Conservation (phyloP, 2,329 filamentous ascomycete genomes). For the Talaromyces pinophilus region DNA sequence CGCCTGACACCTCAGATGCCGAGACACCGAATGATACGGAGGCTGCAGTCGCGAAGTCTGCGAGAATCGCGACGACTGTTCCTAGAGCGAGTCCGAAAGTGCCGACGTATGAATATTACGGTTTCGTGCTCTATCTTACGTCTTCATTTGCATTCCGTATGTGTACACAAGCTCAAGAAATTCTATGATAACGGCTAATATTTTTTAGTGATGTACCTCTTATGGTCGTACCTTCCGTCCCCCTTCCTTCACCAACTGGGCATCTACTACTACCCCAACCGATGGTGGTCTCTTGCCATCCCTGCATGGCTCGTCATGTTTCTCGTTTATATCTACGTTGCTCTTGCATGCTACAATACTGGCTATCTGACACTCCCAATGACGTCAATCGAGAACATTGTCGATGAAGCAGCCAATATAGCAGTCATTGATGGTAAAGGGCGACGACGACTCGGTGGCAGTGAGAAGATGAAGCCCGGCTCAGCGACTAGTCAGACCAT, state of each 20-base stretch:
- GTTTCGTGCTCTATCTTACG: conserved; percentile 93
- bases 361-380: conserved; percentile 83
- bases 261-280: conserved; percentile 94
- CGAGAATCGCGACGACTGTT: conserved; percentile 62
- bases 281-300: conserved; percentile 95
- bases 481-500: conserved; percentile 46
- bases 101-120: conserved; percentile 99
- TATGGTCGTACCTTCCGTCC: conserved; percentile 89
- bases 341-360: conserved; percentile 86
- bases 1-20: conserved; percentile 86
- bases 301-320: conserved; percentile 87
- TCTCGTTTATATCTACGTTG: conserved; percentile 90
- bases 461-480: conserved; percentile 45
- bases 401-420: conserved; percentile 85
- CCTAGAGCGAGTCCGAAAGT: conserved; percentile 88
- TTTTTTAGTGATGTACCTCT: conserved; percentile 58
- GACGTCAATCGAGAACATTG: conserved; percentile 79
- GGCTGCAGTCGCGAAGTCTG: conserved; percentile 61
- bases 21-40: conserved; percentile 66
- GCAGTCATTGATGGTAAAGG: conserved; percentile 77
- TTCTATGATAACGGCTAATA: not conserved
- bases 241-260: conserved; percentile 90
- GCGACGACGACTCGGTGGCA: conserved; percentile 50
- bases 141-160: conserved; percentile 77
- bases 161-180: conserved; percentile 33